Evolutionary conservation across 1,139 yeast genomes (phyloP).

Genomic region (Torulaspora pretoriensis): DNA sequence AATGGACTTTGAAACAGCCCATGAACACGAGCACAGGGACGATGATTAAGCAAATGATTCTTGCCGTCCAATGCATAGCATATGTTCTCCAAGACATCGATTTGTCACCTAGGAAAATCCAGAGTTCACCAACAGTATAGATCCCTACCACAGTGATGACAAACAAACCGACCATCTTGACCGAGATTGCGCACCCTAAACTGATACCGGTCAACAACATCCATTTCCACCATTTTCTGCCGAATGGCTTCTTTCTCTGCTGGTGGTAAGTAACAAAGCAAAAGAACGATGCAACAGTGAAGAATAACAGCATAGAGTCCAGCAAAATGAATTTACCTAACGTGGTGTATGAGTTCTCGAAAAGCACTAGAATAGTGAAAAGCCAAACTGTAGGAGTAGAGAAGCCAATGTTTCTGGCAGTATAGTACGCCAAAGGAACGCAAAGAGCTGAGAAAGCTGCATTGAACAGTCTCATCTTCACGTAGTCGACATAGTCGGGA

Average conservation of each 20-base stretch:
- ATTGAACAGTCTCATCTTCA: constrained; percentile 90
- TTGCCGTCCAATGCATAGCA: constrained; percentile 59
- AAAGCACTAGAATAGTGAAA: constrained; percentile 77
- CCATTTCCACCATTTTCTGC: constrained; percentile 95
- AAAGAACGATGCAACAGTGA: constrained; percentile 80
- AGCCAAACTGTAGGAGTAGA: constrained; percentile 84
- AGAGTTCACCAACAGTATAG: constrained; percentile 67
- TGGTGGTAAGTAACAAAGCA: constrained; percentile 77
- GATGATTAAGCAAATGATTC: constrained; percentile 56
- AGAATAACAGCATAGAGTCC: constrained; percentile 93
- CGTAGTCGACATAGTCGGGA: constrained; percentile 83
- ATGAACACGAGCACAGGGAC: constrained; percentile 62
- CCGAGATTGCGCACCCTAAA: constrained; percentile 77
- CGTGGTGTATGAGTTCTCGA: constrained; percentile 83
- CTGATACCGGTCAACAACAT: constrained; percentile 66
- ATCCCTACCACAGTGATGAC: constrained; percentile 73
- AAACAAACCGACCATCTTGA: constrained; percentile 80
- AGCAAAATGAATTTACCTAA: constrained; percentile 87
- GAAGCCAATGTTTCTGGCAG: constrained; percentile 81
- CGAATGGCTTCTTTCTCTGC: constrained; percentile 58
- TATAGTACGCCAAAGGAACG: constrained; percentile 90
- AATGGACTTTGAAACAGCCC: constrained; percentile 66
- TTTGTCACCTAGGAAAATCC: constrained; percentile 63
- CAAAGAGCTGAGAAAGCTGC: constrained; percentile 85
- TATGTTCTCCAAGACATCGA: constrained; percentile 49